Base-by-base conservation (phyloP, 352 stramenopile species). In the Globisporangium paddicum region DNA sequence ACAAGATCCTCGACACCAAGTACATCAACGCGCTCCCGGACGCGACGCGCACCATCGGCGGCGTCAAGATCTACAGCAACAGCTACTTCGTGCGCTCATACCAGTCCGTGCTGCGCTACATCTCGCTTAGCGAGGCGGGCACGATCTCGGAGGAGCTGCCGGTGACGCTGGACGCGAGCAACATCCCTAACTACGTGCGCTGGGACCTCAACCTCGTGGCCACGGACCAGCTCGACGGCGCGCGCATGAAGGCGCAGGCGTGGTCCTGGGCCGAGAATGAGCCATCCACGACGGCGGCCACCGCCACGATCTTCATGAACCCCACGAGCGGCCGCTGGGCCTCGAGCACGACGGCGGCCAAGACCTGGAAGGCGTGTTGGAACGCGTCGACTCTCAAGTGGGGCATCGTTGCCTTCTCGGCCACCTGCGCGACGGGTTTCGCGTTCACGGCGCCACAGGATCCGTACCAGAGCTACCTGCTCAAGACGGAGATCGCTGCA, bases 221-320 rank as follows among this genome's bases (percentile, higher is more conserved):
- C 4, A 70, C 79, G 5, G 81, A 91, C 47, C 67, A 67, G 40
- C 54, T 91, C 26, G 78, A 87, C 44, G 76, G 74, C 11, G 45
- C 63, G 3, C 52, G 67, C 9, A 69, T 88, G 63, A 62, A 71
- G 4, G 77, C 78, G 0, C 69, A 86, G 66, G 66, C 86, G 10
- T 91, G 81, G 81, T 73, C 66, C 0, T 91, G 79, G 75, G 80
- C 80, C 1, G 53, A 72, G 30, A 74, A 82, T 47, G 79, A 89
- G 48, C 79, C 79, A 28, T 63, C 63, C 6, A 63, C 68, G 42
- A 23, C n/a, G 66, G 62, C 1, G 63, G 68, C 9, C 8, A 63
- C 55, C 5, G 74, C 67, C 2, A 72, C 76, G 18, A 63, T 75
- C 55, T 65, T 88, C 47, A 82, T 71, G 4, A 68, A 67, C 34